Percentiles rank a stretch among this genome's conserved stretches.
phyloP scores from a whole-genome alignment of 116 monocot genomes.

The Iris pallida region DNA sequence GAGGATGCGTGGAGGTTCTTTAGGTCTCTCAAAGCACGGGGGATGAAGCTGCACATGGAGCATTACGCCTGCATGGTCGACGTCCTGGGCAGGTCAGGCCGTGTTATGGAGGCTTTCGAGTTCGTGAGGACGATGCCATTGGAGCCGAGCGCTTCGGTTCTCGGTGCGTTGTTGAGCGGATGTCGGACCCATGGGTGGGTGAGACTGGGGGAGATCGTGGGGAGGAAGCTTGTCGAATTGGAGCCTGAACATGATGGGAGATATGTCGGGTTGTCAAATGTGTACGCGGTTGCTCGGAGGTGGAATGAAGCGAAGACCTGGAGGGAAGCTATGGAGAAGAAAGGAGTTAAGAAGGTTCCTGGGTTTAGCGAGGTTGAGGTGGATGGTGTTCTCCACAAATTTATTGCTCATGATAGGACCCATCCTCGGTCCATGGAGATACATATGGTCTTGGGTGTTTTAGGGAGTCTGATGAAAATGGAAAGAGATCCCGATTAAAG shows the following conservation, averaged over 20 bases:
- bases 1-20: conserved; percentile 57
- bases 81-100: conserved; percentile 49
- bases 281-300: conserved; percentile 34
- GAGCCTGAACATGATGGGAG: conserved; percentile 67
- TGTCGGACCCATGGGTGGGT: conserved; percentile 48
- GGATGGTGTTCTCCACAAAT: conserved; percentile 27
- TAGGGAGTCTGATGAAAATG: not conserved
- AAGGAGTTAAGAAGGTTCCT: conserved; percentile 53
- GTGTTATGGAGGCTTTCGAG: conserved; percentile 42
- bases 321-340: conserved; percentile 60
- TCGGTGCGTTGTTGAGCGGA: conserved; percentile 52
- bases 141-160: conserved; percentile 46
- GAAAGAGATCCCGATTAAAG: not conserved
- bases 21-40: conserved; percentile 17
- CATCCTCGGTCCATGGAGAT: not conserved
- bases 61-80: conserved; percentile 86
- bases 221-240: conserved; percentile 42
- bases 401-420: conserved; percentile 52
- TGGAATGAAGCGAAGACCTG: conserved; percentile 58
- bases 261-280: conserved; percentile 57
- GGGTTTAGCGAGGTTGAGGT: conserved; percentile 69
- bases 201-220: conserved; percentile 42
- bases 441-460: not conserved
- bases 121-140: conserved; percentile 46
- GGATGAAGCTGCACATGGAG: conserved; percentile 38